These are phyloP conservation scores for Gnomoniopsis sp. DNA, from an alignment of 2,329 filamentous ascomycete species.

Conservation along the genomic window DNA sequence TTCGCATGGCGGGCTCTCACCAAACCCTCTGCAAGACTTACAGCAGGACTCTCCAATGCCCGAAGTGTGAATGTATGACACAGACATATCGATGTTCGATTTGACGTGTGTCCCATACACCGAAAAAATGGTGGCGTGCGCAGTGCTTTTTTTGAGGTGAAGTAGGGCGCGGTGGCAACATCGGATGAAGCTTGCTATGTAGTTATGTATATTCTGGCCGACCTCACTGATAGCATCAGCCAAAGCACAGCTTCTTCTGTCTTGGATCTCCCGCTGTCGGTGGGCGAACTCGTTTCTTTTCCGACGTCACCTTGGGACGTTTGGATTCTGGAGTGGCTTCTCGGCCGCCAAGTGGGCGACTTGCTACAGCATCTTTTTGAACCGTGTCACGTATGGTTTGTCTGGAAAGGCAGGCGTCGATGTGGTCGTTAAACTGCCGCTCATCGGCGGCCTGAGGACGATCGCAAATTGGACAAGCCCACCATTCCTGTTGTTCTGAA, in stretches of 20 bases:
- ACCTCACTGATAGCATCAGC: conserved; percentile 25
- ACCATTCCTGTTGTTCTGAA: conserved; percentile 49
- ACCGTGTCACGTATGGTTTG: conserved; percentile 83
- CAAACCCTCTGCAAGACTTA: too few species aligned
- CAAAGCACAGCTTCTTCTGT: conserved; percentile 53
- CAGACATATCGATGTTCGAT: too few species aligned
- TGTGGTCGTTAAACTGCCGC: conserved; percentile 79
- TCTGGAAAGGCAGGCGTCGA: conserved; percentile 85
- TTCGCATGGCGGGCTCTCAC: too few species aligned
- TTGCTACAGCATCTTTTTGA: conserved; percentile 44
- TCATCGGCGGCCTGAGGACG: conserved; percentile 74
- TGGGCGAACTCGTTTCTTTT: conserved; percentile 38
- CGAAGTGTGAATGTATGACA: too few species aligned
- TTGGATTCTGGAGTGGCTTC: conserved; percentile 37
- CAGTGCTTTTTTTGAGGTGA: neutral
- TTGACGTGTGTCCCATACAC: too few species aligned
- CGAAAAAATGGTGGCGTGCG: neutral
- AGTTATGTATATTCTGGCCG: neutral
- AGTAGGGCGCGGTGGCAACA: neutral
- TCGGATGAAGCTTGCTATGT: neutral
- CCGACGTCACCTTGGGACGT: conserved; percentile 26
- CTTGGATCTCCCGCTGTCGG: conserved; percentile 35
- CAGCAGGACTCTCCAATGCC: too few species aligned
- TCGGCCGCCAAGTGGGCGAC: conserved; percentile 14
- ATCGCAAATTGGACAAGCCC: conserved; percentile 88